Evolutionary conservation across 352 stramenopile genomes (phyloP), one percentile per base, ranked within the genome.

Genomic region (Globisporangium barbulae): DNA sequence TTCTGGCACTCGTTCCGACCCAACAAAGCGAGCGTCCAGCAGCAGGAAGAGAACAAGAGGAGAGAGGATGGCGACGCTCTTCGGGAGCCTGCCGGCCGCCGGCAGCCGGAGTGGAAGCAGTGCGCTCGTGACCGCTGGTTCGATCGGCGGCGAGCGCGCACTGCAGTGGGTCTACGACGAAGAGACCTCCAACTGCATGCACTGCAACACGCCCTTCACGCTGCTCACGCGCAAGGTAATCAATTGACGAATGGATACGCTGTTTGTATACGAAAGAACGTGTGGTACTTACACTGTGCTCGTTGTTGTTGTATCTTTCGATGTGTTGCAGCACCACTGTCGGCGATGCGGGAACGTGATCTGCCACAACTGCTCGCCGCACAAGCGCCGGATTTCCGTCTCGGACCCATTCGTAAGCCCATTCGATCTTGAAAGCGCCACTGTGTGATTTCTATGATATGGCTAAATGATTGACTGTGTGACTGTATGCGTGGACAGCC

Each of bases 151-250:
- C n/a, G 84, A 91, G 57, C 80, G 84, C 21, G 61, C 78, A 28
- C 69, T 94, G 37, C 79, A 91, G 61, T 94, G 85, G 85, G 82
- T 94, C 41, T 89, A 88, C 65, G 85, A 94, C 65, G 84, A 94
- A 53, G 83, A 94, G 61, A 91, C 83, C 4, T 74, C 73, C 59
- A 93, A 94, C 67, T 94, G 85, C 65, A 94, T 94, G 85, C 84
- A 90, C 66, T 94, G 85, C 75, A 92, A 94, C 63, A 90, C 83
- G 56, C 75, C 76, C 9, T 94, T 94, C 71, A 91, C 85, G 19
- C 65, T 94, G 44, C 71, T 94, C 52, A 93, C 84, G 37, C 78
- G 85, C 53, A 94, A 94, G 80, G 85, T 94, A 67, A 41, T 10
- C 3, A 21, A 22, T 22, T 2, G 5, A 12, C 10, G 15, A 5